Conservation (phyloP, 1,284 basidiomycete species). For the Athelia psychrophila region DNA sequence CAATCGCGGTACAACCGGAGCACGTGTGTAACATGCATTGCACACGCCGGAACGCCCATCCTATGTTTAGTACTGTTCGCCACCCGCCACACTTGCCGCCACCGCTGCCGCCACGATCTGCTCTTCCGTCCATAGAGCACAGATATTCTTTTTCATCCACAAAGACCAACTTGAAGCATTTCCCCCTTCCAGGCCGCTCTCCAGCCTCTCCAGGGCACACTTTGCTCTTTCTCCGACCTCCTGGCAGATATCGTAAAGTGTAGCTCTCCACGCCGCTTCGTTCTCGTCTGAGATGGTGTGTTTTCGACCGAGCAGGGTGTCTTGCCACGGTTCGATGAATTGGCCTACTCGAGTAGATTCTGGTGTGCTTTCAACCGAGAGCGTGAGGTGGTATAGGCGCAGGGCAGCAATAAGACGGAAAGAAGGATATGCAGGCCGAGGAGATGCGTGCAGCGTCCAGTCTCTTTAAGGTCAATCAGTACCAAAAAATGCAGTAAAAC, state of each 20-base stretch:
- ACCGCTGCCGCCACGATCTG: constrained; percentile 48
- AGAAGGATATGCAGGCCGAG: constrained; percentile 66
- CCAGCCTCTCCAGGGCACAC: constrained; percentile 3
- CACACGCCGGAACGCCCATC: too few relatives aligned
- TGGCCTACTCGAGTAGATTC: constrained; percentile 23
- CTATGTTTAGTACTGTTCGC: constrained; percentile 29
- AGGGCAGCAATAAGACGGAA: constrained; percentile 72
- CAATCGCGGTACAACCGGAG: too few relatives aligned
- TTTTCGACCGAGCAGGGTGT: constrained; percentile 46
- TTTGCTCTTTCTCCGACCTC: constrained; percentile 28
- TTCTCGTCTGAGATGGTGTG: constrained; percentile 43
- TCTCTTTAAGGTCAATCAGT: constrained; percentile 42
- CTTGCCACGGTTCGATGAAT: constrained; percentile 48
- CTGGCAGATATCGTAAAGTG: constrained; percentile 35
- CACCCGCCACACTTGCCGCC: constrained; percentile 34
- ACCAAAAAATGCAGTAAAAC: constrained; percentile 2
- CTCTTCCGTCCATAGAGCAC: constrained; percentile 47
- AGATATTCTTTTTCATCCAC: constrained; percentile 31
- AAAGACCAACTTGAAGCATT: constrained; percentile 20
- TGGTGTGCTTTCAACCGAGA: constrained; percentile 14
- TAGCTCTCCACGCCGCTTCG: constrained; percentile 37
- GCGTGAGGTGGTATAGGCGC: constrained; percentile 53
- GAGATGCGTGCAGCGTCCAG: constrained; percentile 67
- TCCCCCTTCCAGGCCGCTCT: too few relatives aligned
- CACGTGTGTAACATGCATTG: too few relatives aligned